Evolutionary conservation across 192 early-diverging fungal genomes (phyloP).

Genomic region (Ambispora gerdemannii): DNA sequence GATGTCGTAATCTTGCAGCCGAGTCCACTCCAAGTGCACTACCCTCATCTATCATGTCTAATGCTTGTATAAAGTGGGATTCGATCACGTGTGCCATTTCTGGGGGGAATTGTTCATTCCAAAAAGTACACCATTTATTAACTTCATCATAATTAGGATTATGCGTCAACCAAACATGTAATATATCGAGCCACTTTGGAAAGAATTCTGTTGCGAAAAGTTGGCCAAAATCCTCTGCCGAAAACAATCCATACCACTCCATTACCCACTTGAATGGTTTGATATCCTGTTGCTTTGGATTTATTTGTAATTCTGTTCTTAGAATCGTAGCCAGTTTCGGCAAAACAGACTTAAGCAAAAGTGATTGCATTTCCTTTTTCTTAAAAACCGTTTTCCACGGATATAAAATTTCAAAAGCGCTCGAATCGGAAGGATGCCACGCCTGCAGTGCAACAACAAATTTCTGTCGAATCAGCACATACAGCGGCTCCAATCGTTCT

Average conservation of each 20-base stretch:
- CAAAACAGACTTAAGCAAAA: slow-evolving; percentile 61
- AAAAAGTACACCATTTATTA: slow-evolving; percentile 63
- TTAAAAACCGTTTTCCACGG: slow-evolving; percentile 70
- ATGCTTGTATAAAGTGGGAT: slow-evolving; percentile 57
- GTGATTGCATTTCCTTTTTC: slow-evolving; percentile 52
- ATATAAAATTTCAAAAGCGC: slow-evolving; percentile 45
- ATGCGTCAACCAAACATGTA: slow-evolving; percentile 67
- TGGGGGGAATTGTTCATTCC: slow-evolving; percentile 55
- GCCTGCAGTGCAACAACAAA: slow-evolving; percentile 50
- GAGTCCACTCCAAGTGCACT: slow-evolving; percentile 32
- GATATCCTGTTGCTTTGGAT: slow-evolving; percentile 63
- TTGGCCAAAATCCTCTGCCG: slow-evolving; percentile 50
- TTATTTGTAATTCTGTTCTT: slow-evolving; percentile 61
- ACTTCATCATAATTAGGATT: slow-evolving; percentile 61
- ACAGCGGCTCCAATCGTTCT: slow-evolving; percentile 49
- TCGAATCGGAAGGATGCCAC: slow-evolving; percentile 65
- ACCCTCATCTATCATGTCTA: slow-evolving; percentile 65
- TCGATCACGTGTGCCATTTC: slow-evolving; percentile 47
- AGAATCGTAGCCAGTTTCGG: slow-evolving; percentile 67
- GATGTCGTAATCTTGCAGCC: slow-evolving; percentile 31
- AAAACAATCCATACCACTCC: slow-evolving; percentile 59
- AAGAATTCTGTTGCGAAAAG: slow-evolving; percentile 77
- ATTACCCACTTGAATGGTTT: slow-evolving; percentile 60
- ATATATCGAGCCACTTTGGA: slow-evolving; percentile 67
- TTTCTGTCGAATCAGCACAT: slow-evolving; percentile 59